Percentiles rank a stretch among this genome's conserved stretches.
Conservation (phyloP, 2,329 filamentous ascomycete genomes). For the Tolypocladium endophyticum region DNA sequence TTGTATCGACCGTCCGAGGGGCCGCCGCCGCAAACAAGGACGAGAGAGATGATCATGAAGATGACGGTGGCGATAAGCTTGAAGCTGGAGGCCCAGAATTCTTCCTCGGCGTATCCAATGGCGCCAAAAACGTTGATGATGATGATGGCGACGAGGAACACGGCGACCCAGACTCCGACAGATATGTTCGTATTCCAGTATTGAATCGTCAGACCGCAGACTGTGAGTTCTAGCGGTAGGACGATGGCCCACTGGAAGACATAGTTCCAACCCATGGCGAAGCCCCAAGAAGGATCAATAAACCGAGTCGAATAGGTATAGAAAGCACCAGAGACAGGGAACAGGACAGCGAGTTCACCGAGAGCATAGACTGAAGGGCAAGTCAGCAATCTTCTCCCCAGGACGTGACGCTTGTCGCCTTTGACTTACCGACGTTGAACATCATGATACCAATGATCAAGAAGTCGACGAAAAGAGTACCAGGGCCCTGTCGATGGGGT, state of each 20-base stretch:
- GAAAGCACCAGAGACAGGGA: neutral
- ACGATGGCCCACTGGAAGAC: neutral
- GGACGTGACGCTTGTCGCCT: too few species aligned
- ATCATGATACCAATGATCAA: neutral
- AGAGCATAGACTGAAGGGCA: neutral
- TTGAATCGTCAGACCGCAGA: neutral
- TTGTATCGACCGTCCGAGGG: neutral
- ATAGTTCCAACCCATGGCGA: neutral
- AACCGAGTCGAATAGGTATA: neutral
- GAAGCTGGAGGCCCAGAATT: neutral
- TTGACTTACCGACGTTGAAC: neutral
- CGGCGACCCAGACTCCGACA: neutral
- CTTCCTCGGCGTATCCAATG: neutral
- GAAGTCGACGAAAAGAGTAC: neutral
- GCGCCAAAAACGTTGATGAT: neutral
- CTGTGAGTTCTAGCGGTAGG: neutral
- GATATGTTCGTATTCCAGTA: neutral
- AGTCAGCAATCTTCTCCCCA: too few species aligned
- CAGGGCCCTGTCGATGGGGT: neutral
- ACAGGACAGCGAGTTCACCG: neutral
- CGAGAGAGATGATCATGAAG: neutral
- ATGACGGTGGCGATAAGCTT: neutral
- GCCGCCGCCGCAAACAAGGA: neutral
- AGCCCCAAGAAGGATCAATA: neutral
- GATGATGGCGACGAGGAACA: neutral